Conservation (phyloP, 257 asterid genomes). For the Primulina eburnea region DNA sequence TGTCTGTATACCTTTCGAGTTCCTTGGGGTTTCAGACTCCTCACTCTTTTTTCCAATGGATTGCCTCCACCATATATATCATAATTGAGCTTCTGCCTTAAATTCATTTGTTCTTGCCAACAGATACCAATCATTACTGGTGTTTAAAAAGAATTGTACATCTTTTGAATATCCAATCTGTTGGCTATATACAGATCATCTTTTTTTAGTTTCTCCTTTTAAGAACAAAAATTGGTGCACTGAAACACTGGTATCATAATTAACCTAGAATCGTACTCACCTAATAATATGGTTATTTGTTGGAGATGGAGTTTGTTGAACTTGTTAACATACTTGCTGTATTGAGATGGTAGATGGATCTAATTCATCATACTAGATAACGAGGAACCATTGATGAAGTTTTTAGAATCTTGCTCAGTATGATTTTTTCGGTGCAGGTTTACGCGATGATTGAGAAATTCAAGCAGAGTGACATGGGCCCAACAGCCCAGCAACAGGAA, state of each 20-base stretch:
- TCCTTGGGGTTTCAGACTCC: not conserved
- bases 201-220: not conserved
- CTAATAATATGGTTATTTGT: not conserved
- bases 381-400: not conserved
- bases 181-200: no score
- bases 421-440: slow-evolving; percentile 52
- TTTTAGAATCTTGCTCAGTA: slow-evolving; percentile 7
- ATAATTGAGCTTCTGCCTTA: no score
- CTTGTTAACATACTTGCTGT: slow-evolving; percentile 4
- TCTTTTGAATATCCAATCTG: no score
- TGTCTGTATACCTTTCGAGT: no score
- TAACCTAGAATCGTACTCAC: not conserved
- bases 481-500: no score
- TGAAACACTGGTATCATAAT: not conserved
- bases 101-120: no score
- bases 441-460: slow-evolving; percentile 69
- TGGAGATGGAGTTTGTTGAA: slow-evolving; percentile 1
- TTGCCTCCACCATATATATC: no score
- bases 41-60: no score
- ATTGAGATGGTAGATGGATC: not conserved
- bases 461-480: slow-evolving; percentile 41
- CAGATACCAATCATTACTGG: no score
- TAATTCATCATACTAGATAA: not conserved
- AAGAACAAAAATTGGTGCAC: not conserved
- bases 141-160: no score